phyloP scores from a whole-genome alignment of 495 filamentous ascomycete species.

The Penicillium flavigenum region DNA sequence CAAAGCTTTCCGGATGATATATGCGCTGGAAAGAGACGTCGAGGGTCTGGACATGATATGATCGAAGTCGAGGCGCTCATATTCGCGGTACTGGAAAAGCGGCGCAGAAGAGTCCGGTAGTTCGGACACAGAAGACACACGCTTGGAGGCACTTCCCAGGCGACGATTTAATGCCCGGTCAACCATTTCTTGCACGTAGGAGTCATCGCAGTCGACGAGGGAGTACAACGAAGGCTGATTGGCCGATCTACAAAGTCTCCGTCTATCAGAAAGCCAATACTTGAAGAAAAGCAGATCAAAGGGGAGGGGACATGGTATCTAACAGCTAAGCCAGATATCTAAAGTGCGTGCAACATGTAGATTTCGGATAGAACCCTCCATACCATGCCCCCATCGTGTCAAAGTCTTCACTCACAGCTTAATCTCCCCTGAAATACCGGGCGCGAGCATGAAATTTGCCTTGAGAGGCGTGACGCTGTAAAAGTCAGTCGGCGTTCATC shows the following conservation, averaged over 20 bases:
- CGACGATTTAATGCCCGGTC: conserved; percentile 63
- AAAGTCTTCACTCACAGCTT: conserved; percentile 76
- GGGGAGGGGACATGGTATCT: conserved; percentile 25
- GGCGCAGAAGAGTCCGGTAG: conserved; percentile 45
- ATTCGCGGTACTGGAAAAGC: conserved; percentile 79
- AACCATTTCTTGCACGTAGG: conserved; percentile 82
- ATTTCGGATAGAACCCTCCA: conserved; percentile 22
- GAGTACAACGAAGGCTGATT: conserved; percentile 58
- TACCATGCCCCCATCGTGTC: conserved; percentile 21
- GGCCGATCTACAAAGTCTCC: conserved; percentile 41
- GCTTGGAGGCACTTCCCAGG: conserved; percentile 49
- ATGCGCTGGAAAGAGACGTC: conserved; percentile 70
- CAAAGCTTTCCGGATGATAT: conserved; percentile 94
- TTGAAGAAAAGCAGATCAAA: conserved; percentile 15
- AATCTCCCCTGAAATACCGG: conserved; percentile 68
- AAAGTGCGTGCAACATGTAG: conserved; percentile 32
- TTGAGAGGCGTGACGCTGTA: conserved; percentile 82
- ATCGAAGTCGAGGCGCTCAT: conserved; percentile 83
- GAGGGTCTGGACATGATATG: conserved; percentile 59
- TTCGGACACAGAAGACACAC: conserved; percentile 47
- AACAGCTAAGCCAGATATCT: conserved; percentile 36
- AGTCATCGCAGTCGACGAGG: conserved; percentile 77
- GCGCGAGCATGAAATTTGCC: conserved; percentile 88
- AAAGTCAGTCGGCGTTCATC: conserved; percentile 17
- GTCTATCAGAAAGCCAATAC: conserved; percentile 39